phyloP scores from a whole-genome alignment of 2,329 filamentous ascomycete species.

The Cercospora nicotianae region DNA sequence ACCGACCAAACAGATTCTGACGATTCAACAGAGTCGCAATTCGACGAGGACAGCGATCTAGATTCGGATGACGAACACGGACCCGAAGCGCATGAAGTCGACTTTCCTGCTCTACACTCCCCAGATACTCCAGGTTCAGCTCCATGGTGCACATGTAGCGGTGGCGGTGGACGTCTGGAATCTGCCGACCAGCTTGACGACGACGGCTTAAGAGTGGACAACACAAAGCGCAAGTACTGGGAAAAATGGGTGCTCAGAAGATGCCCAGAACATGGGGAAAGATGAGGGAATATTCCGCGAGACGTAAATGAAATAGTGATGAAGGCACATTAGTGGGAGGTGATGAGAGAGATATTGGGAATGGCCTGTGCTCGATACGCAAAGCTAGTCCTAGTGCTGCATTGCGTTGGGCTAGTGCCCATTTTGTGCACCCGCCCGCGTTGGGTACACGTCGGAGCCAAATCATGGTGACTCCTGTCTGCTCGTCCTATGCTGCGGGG shows the following conservation, averaged over 20 bases:
- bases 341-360: neutral
- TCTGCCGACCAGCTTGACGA: conserved; percentile 51
- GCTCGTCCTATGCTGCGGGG: neutral
- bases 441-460: neutral
- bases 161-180: conserved; percentile 38
- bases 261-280: conserved; percentile 40
- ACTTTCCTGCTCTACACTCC: conserved; percentile 46
- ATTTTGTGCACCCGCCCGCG: neutral
- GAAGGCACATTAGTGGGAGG: neutral
- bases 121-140: conserved; percentile 48
- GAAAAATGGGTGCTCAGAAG: conserved; percentile 56
- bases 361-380: neutral
- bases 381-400: neutral
- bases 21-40: conserved; percentile 10
- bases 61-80: conserved; percentile 43
- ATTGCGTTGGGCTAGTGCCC: neutral
- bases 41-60: conserved; percentile 31
- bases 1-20: neutral
- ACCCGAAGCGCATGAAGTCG: conserved; percentile 44
- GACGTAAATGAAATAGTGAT: neutral
- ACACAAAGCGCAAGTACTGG: conserved; percentile 55
- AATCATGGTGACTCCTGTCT: neutral
- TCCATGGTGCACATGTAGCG: conserved; percentile 50
- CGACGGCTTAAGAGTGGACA: conserved; percentile 50
- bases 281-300: conserved; percentile 11